A percentile compares a stretch with the other conserved stretches of the same genome.
Conservation (phyloP, 2,329 filamentous ascomycete species). For the Fusarium praegraminearum region DNA sequence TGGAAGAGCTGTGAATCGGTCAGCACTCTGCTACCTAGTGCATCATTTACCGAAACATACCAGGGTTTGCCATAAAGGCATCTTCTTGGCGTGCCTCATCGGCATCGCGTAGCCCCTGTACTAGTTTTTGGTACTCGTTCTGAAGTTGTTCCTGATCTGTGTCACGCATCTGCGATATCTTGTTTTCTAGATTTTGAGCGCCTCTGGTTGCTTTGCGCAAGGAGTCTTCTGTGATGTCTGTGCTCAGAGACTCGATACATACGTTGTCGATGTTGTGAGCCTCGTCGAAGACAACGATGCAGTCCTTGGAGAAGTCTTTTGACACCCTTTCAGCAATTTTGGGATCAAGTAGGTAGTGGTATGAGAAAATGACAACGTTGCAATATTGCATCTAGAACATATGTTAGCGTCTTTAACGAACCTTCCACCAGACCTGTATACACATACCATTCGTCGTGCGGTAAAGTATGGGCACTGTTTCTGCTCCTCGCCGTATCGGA, state of each 20-base stretch:
- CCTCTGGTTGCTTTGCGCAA: constrained; percentile 90
- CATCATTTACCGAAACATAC: constrained; percentile 48
- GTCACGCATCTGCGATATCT: constrained; percentile 94
- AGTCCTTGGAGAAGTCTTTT: constrained; percentile 95
- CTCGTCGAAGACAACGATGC: constrained; percentile 98
- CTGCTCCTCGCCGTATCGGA: constrained; percentile 91
- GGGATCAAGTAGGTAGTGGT: constrained; percentile 96
- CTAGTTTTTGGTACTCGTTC: constrained; percentile 93
- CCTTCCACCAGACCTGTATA: background rate
- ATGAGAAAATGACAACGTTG: constrained; percentile 99
- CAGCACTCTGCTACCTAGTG: background rate
- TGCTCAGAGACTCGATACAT: constrained; percentile 96
- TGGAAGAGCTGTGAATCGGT: constrained; percentile 71
- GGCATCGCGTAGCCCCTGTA: constrained; percentile 88
- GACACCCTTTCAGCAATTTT: constrained; percentile 98
- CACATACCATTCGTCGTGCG: constrained; percentile 84
- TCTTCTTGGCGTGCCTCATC: constrained; percentile 93
- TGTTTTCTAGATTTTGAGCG: constrained; percentile 89
- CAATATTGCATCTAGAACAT: constrained; percentile 88
- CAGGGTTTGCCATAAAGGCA: constrained; percentile 95
- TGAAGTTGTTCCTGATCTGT: constrained; percentile 95
- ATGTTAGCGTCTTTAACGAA: constrained; percentile 14
- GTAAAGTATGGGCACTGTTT: constrained; percentile 99
- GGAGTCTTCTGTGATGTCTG: constrained; percentile 96
- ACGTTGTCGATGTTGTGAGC: constrained; percentile 99